Conservation (phyloP, 495 filamentous ascomycete species). For the Pyrenula massariospora region DNA sequence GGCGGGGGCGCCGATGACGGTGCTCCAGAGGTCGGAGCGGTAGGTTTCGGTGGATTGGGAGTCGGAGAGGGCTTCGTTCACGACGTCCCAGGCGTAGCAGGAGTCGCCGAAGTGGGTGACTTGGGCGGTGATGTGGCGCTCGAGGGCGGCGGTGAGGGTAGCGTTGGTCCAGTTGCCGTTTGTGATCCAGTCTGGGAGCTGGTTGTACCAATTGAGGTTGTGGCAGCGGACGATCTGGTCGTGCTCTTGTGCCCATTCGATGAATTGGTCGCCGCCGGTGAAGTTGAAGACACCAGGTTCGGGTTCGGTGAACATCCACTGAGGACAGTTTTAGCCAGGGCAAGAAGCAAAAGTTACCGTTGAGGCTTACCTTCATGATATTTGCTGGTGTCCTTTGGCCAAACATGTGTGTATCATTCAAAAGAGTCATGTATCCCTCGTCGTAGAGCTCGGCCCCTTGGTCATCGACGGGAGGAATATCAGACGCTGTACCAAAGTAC, state of each 20-base stretch:
- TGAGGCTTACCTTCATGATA: slow-evolving; percentile 27
- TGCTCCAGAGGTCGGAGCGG: background rate
- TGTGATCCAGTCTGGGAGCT: slow-evolving; percentile 38
- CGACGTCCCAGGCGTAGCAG: slow-evolving; percentile 38
- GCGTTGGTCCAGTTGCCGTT: slow-evolving; percentile 31
- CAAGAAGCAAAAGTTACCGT: background rate
- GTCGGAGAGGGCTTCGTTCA: slow-evolving; percentile 40
- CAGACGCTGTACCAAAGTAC: slow-evolving; percentile 13
- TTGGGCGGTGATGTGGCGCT: slow-evolving; percentile 30
- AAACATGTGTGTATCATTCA: slow-evolving; percentile 27
- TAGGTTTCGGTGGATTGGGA: slow-evolving; percentile 21
- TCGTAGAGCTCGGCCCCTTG: slow-evolving; percentile 9
- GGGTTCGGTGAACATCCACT: slow-evolving; percentile 31
- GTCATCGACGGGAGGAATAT: slow-evolving; percentile 9
- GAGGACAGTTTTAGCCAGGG: background rate
- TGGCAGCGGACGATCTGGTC: slow-evolving; percentile 41
- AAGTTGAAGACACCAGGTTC: slow-evolving; percentile 33
- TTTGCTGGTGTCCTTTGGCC: slow-evolving; percentile 43
- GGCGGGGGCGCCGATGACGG: slow-evolving; percentile 1
- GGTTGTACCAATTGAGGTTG: slow-evolving; percentile 44
- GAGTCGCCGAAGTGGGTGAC: slow-evolving; percentile 32
- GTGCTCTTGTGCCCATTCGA: slow-evolving; percentile 27
- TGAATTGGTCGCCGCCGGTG: slow-evolving; percentile 30
- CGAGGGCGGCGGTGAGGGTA: slow-evolving; percentile 29
- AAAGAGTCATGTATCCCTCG: slow-evolving; percentile 8